Percentiles rank a stretch among this genome's conserved stretches.
These are phyloP conservation scores for Yamadazyma friedrichii DNA, from an alignment of 1,139 yeast genomes.

Conservation along the genomic window DNA sequence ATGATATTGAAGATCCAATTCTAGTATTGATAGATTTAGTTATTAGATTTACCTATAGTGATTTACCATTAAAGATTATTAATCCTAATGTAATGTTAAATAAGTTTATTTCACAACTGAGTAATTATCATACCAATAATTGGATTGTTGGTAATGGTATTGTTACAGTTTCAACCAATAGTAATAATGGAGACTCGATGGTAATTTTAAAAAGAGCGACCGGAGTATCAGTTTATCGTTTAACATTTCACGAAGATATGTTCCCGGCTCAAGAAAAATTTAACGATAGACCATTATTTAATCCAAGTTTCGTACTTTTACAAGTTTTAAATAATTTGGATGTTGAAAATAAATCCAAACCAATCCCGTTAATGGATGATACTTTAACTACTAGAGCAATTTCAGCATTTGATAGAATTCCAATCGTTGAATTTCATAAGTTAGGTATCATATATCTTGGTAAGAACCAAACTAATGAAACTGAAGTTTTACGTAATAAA, in stretches of 20 bases:
- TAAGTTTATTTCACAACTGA: constrained; percentile 17
- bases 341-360: constrained; percentile 21
- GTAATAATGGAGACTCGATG: constrained; percentile 51
- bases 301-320: constrained; percentile 30
- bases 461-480: constrained; percentile 61
- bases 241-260: constrained; percentile 39
- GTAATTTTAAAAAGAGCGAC: constrained; percentile 65
- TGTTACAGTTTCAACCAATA: constrained; percentile 55
- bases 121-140: constrained; percentile 30
- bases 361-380: constrained; percentile 45
- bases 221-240: constrained; percentile 51
- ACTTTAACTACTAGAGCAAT: constrained; percentile 57
- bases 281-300: constrained; percentile 12
- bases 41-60: constrained; percentile 64
- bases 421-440: constrained; percentile 77
- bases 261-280: constrained; percentile 9
- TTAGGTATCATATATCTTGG: constrained; percentile 77
- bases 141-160: constrained; percentile 69
- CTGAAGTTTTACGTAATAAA: constrained; percentile 61
- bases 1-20: constrained; percentile 47
- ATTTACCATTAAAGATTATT: constrained; percentile 53
- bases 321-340: constrained; percentile 32
- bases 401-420: constrained; percentile 67
- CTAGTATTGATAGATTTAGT: constrained; percentile 69
- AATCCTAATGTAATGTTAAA: constrained; percentile 19